These are phyloP conservation scores for Vanrija pseudolonga DNA, from an alignment of 1,284 basidiomycete species.

Conservation along the genomic window DNA sequence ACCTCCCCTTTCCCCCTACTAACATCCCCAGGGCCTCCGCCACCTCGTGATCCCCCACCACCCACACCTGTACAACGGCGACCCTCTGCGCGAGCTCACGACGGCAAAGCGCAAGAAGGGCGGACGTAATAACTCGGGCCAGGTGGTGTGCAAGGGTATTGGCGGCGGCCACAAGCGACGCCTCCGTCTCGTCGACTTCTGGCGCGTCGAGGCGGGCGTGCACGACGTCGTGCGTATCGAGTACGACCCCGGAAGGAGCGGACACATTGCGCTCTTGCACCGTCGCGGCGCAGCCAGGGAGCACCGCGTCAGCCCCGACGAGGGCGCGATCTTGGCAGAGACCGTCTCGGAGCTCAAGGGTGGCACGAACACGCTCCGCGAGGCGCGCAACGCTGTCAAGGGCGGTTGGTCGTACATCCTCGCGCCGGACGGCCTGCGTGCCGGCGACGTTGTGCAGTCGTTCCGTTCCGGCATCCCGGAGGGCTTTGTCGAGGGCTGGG, in stretches of 20 bases:
- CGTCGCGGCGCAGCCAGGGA: slow-evolving; percentile 24
- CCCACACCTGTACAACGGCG: slow-evolving; percentile 75
- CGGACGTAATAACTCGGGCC: slow-evolving; percentile 76
- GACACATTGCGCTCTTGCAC: slow-evolving; percentile 83
- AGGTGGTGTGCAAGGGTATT: slow-evolving; percentile 80
- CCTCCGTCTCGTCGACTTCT: slow-evolving; percentile 84
- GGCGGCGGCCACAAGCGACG: slow-evolving; percentile 90
- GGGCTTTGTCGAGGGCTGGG: slow-evolving; percentile 66
- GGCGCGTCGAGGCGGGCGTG: slow-evolving; percentile 67
- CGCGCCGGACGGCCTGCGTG: slow-evolving; percentile 81
- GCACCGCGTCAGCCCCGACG: slow-evolving; percentile 34
- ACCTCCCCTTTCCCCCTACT: not conserved
- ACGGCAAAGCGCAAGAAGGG: slow-evolving; percentile 77
- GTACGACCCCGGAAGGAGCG: slow-evolving; percentile 90
- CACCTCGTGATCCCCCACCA: slow-evolving; percentile 79
- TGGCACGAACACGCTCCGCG: slow-evolving; percentile 8
- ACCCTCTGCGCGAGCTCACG: slow-evolving; percentile 79
- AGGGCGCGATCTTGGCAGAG: slow-evolving; percentile 33
- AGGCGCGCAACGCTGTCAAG: slow-evolving; percentile 34
- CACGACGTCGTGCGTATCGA: slow-evolving; percentile 91
- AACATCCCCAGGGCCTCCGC: slow-evolving; percentile 59
- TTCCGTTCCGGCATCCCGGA: slow-evolving; percentile 78
- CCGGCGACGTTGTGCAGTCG: slow-evolving; percentile 83
- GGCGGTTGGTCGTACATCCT: slow-evolving; percentile 73
- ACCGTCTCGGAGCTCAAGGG: slow-evolving; percentile 9